These are phyloP conservation scores for Geranium rotundifolium DNA, from an alignment of 345 rosid genomes.

Conservation along the genomic window DNA sequence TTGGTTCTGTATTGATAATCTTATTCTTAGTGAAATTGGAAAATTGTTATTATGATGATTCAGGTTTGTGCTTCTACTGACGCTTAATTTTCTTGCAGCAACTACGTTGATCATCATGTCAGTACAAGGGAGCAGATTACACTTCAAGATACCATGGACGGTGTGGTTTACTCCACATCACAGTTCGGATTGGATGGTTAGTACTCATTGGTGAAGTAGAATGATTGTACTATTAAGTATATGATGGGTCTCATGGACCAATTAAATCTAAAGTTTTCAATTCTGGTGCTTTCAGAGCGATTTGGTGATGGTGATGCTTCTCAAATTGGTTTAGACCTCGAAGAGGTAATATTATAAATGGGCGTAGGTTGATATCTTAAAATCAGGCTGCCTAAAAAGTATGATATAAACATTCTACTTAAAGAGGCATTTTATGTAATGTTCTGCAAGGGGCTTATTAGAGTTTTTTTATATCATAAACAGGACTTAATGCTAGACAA, in stretches of 20 bases:
- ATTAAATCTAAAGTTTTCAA: constrained; percentile 4
- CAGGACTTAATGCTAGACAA: constrained; percentile 70
- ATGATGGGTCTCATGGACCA: background rate
- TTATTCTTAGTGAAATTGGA: background rate
- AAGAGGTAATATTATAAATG: constrained; percentile 49
- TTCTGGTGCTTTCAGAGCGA: constrained; percentile 47
- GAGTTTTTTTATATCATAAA: constrained; percentile 10
- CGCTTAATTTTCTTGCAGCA: constrained; percentile 40
- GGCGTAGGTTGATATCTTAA: background rate
- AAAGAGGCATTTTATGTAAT: too few relatives aligned
- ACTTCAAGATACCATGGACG: constrained; percentile 96
- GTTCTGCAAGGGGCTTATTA: constrained; percentile 5
- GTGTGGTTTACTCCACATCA: constrained; percentile 80
- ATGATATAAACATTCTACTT: too few relatives aligned
- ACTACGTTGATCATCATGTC: constrained; percentile 88
- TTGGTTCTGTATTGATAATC: background rate
- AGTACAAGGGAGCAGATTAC: constrained; percentile 97
- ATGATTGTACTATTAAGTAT: constrained; percentile 1
- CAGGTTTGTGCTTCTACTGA: constrained; percentile 8
- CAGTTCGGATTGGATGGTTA: constrained; percentile 97
- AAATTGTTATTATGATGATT: background rate
- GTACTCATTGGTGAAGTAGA: constrained; percentile 14
- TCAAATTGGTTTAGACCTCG: constrained; percentile 84
- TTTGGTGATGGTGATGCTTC: constrained; percentile 97
- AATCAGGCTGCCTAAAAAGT: background rate